Base-by-base conservation (phyloP, 2,329 filamentous ascomycete species). In the Paracoccidioides brasiliensis region DNA sequence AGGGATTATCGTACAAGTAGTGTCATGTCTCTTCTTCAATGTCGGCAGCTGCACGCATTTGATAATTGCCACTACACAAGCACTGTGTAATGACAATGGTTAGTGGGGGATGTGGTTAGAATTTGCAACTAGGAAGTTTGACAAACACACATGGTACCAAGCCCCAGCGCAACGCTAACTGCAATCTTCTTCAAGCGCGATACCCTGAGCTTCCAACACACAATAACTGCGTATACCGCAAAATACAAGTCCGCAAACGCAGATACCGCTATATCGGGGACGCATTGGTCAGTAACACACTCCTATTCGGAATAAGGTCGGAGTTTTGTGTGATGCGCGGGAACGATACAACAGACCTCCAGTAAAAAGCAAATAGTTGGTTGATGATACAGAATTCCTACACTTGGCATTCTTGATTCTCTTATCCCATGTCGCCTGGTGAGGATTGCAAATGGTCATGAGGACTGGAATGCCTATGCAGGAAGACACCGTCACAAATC, bases 371-470 rank as follows among this genome's bases (percentile, higher is more conserved):
- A 46, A 46, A 33, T 33, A 46, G 28, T 33, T 14, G 5, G 44
- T 46, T 4, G 44, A 33, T n/a, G 10, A 46, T 30, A 32, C 45
- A 15, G 55, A n/a, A n/a, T 56, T 42, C 33, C 55, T 48, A 30
- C 55, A 56, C 22, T 56, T 53, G 33, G 51, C 33, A 33, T 53
- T 53, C 38, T 52, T 40, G 30, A 53, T 32, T 12, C n/a, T 14
- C 22, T 41, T 33, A 33, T 70, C 61, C 76, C 76, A 78, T 28
- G 72, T 64, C 0, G 72, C 69, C 30, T 55, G 51, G 0, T 64
- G 58, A 0, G 76, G 75, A 1, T 62, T 63, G 61, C 76, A 78
- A 56, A 72, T 73, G 0, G 67, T 71, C 42, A 75, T 72, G 1
- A 75, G 59, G 5, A 76, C 65, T 14, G 74, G 58, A 15, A 76